A percentile compares a stretch with the other conserved stretches of the same genome.
phyloP scores from a whole-genome alignment of 345 rosid species.

The Gossypium ekmanianum region DNA sequence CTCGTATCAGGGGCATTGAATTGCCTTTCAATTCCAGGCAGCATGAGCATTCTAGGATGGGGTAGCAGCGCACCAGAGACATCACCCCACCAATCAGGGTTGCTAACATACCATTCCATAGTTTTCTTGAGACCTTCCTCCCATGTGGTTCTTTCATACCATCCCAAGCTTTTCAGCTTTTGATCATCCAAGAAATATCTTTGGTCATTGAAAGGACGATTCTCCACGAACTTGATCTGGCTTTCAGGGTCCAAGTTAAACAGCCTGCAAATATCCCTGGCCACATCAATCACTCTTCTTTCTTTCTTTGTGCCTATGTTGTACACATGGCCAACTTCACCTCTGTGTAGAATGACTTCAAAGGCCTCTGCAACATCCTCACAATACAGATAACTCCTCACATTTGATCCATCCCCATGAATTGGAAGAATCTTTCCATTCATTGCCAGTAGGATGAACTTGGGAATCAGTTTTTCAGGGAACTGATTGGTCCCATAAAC shows the following conservation, averaged over 20 bases:
- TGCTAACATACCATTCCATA: slow-evolving; percentile 46
- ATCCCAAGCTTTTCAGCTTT: slow-evolving; percentile 46
- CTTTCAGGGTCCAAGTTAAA: slow-evolving; percentile 49
- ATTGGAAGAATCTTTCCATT: slow-evolving; percentile 57
- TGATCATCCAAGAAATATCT: slow-evolving; percentile 51
- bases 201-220: slow-evolving; percentile 60
- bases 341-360: slow-evolving; percentile 60
- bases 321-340: slow-evolving; percentile 74
- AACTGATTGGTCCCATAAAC: slow-evolving; percentile 67
- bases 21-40: slow-evolving; percentile 52
- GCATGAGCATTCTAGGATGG: slow-evolving; percentile 63
- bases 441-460: slow-evolving; percentile 65
- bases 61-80: slow-evolving; percentile 52
- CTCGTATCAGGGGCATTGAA: slow-evolving; percentile 35
- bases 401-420: slow-evolving; percentile 65
- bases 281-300: slow-evolving; percentile 67
- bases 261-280: slow-evolving; percentile 55
- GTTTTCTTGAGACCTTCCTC: slow-evolving; percentile 52
- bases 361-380: slow-evolving; percentile 76
- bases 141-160: slow-evolving; percentile 46
- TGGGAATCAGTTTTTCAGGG: slow-evolving; percentile 62
- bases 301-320: slow-evolving; percentile 70
- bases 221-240: slow-evolving; percentile 56
- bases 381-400: slow-evolving; percentile 60
- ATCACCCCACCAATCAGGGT: slow-evolving; percentile 62